A percentile compares a stretch with the other conserved stretches of the same genome.
Conservation (phyloP, 148 eudicot species). For the Chenopodium suecicum region DNA sequence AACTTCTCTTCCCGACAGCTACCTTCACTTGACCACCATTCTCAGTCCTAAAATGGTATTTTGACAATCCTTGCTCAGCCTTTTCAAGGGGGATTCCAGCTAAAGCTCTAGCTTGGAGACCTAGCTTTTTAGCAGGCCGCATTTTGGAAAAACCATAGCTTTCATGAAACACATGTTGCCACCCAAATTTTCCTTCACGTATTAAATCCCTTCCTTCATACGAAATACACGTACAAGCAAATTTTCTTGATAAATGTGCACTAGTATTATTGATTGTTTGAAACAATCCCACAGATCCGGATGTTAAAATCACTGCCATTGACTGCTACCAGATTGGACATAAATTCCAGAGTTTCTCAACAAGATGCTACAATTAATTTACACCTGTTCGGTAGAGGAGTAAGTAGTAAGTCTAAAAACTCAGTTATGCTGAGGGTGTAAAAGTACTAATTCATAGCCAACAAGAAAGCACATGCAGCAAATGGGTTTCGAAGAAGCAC, state of each 20-base stretch:
- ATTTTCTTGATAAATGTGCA: constrained; percentile 31
- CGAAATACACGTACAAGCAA: constrained; percentile 20
- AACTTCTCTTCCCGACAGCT: constrained; percentile 46
- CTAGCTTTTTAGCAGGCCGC: constrained; percentile 24
- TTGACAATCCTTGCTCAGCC: constrained; percentile 37
- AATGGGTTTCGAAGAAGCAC: background rate
- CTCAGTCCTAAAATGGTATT: constrained; percentile 61
- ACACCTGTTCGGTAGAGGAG: constrained; percentile 15
- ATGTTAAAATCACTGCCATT: constrained; percentile 50
- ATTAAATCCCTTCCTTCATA: constrained; percentile 25
- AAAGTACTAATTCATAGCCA: background rate
- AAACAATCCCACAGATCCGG: constrained; percentile 34
- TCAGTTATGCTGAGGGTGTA: background rate
- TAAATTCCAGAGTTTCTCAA: constrained; percentile 16
- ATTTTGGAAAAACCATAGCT: constrained; percentile 17
- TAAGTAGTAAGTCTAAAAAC: background rate
- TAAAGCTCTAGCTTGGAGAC: constrained; percentile 34
- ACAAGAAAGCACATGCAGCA: background rate
- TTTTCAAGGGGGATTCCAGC: constrained; percentile 39
- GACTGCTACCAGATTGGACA: constrained; percentile 2
- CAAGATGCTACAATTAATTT: constrained; percentile 2
- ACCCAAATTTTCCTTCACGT: constrained; percentile 29
- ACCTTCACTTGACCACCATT: constrained; percentile 71
- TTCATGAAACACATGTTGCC: constrained; percentile 21
- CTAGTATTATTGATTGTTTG: constrained; percentile 23